A percentile compares a stretch with the other conserved stretches of the same genome.
These are phyloP conservation scores for Coemansia sp. DNA, from an alignment of 192 early-diverging fungal genomes.

Conservation along the genomic window DNA sequence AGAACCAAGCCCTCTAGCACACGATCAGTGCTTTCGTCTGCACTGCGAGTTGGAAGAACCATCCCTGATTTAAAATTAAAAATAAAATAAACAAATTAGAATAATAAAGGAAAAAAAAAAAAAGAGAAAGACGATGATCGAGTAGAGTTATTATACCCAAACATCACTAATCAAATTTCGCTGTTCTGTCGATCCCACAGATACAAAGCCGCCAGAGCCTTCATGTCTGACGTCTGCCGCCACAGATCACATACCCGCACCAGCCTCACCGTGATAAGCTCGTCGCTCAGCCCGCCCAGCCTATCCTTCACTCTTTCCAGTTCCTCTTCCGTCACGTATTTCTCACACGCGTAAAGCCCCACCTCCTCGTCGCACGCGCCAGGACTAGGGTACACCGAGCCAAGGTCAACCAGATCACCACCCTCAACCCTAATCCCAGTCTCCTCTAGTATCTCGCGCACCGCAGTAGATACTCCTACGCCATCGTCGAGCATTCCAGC, in stretches of 20 bases:
- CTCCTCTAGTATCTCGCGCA: slow-evolving; percentile 81
- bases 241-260: slow-evolving; percentile 68
- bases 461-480: slow-evolving; percentile 63
- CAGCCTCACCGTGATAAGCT: slow-evolving; percentile 72
- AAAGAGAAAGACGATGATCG: background rate
- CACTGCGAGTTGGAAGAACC: too few species aligned
- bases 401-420: slow-evolving; percentile 66
- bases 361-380: slow-evolving; percentile 86
- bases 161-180: background rate
- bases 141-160: background rate
- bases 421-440: slow-evolving; percentile 69
- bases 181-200: slow-evolving; percentile 50
- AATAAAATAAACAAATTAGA: background rate
- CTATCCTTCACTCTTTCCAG: slow-evolving; percentile 64
- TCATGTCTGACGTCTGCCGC: slow-evolving; percentile 69
- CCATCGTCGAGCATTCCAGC: slow-evolving; percentile 83
- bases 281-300: slow-evolving; percentile 75
- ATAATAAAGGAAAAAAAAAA: background rate
- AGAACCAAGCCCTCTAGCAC: background rate
- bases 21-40: too few species aligned
- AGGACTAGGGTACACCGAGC: slow-evolving; percentile 69
- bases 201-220: slow-evolving; percentile 66
- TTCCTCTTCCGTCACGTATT: slow-evolving; percentile 56
- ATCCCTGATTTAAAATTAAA: background rate
- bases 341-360: slow-evolving; percentile 69